phyloP scores from a whole-genome alignment of 1,139 yeast species.

The Hanseniaspora sp. region DNA sequence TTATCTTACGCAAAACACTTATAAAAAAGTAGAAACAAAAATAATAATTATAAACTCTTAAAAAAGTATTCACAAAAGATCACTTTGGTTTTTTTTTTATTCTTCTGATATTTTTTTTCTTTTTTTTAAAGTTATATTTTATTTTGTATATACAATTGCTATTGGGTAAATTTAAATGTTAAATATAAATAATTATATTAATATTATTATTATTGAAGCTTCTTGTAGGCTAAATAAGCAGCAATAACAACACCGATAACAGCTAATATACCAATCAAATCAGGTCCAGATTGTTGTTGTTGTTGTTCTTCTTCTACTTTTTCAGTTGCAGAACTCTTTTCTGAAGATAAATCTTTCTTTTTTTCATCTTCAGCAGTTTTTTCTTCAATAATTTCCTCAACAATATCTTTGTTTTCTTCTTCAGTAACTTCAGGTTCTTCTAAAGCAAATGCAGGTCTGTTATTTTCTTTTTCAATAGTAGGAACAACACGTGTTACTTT shows the following conservation, averaged over 20 bases:
- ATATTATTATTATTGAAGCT: neutral
- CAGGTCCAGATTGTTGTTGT: constrained; percentile 2
- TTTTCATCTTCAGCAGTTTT: constrained; percentile 12
- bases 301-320: constrained; percentile 13
- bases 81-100: no score
- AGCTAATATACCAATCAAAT: constrained; percentile 34
- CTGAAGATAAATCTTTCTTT: constrained; percentile 14
- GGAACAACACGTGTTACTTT: constrained; percentile 11
- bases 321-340: constrained; percentile 17
- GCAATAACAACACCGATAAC: constrained; percentile 42
- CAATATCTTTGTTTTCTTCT: constrained; percentile 16
- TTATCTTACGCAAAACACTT: constrained; percentile 5
- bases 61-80: neutral
- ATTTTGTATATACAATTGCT: neutral
- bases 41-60: neutral
- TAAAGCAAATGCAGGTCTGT: constrained; percentile 18
- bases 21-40: neutral
- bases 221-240: constrained; percentile 39
- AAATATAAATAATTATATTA: constrained; percentile 2
- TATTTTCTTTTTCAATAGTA: constrained; percentile 9
- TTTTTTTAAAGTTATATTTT: neutral
- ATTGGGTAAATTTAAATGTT: neutral
- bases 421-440: constrained; percentile 12
- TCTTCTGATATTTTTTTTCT: no score
- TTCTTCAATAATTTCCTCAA: constrained; percentile 20